Evolutionary conservation across 1,139 yeast species (phyloP), one percentile per base, ranked within the genome.

Genomic region (Taphrina sp.): DNA sequence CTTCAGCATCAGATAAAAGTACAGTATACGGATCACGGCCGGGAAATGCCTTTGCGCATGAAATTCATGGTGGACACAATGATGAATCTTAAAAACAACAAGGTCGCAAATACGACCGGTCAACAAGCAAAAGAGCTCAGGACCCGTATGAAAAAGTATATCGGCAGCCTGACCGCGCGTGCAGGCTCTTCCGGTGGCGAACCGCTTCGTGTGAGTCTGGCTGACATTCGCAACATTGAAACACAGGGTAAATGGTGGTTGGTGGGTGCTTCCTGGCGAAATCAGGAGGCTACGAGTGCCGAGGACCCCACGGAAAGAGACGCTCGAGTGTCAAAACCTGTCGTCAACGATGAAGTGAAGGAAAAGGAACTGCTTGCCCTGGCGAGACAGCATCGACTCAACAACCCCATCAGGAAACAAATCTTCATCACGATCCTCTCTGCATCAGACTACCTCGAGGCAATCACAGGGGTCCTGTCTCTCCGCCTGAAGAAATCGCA

Each of bases 211-310:
- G 97, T 92, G 0, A 74, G 88, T 1, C 73, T 94, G 31, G 83
- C 80, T 47, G 99, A 94, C 71, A 89, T 94, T 58, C 80, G 79
- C 51, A 80, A 79, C 61, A 77, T 87, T 26, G 86, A 82, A 10
- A 79, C 83, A 0, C 79, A 82, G 61, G 98, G 98, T 57, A 92
- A 90, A 69, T 94, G 99, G 99, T 94, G 98, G 99, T 75, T 92
- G 41, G 90, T 94, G 34, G 98, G 99, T 43, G 86, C 97, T 2
- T 96, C 98, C 0, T 92, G 97, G 96, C 85, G 81, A 43, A 71
- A 68, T 22, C 69, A 64, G 12, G 39, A 26, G 5, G n/a, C 70
- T 84, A 36, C 31, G 14, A 14, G n/a, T 10, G 33, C 28, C 5
- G 19, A 20, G 20, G 29, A 41, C 1, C 16, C 28, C 14, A 20